phyloP scores from a whole-genome alignment of 495 filamentous ascomycete species.

The Pseudoneurospora amorphoporcata region DNA sequence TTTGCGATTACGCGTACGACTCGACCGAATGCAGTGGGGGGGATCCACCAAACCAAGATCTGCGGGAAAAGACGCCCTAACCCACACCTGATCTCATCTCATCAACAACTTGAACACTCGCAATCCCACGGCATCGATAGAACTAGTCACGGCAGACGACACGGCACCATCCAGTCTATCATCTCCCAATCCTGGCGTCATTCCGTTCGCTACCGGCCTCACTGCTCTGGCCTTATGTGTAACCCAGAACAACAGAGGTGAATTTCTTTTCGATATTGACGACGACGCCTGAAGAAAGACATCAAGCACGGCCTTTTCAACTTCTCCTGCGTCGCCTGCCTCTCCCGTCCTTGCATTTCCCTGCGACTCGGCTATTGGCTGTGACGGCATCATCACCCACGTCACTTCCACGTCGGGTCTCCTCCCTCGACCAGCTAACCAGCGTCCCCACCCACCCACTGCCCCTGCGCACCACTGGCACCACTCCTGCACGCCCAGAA shows the following conservation, averaged over 20 bases:
- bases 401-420: conserved; percentile 3
- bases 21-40: not conserved
- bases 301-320: not conserved
- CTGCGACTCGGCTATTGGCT: conserved; percentile 12
- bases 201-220: not conserved
- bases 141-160: not conserved
- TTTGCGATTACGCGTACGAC: not conserved
- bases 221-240: not conserved
- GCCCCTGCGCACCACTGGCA: not conserved
- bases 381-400: conserved; percentile 7
- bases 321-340: not conserved
- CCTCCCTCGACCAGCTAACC: not conserved
- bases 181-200: not conserved
- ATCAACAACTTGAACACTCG: not conserved
- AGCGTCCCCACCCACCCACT: not conserved
- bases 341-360: conserved; percentile 4
- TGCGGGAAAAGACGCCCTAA: not conserved
- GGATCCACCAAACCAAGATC: not conserved
- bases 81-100: not conserved
- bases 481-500: not conserved
- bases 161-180: not conserved
- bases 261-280: not conserved
- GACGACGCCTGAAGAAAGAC: not conserved
- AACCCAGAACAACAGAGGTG: not conserved
- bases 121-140: not conserved